Conservation (phyloP, 2,329 filamentous ascomycete genomes). For the Colletotrichum incanum region DNA sequence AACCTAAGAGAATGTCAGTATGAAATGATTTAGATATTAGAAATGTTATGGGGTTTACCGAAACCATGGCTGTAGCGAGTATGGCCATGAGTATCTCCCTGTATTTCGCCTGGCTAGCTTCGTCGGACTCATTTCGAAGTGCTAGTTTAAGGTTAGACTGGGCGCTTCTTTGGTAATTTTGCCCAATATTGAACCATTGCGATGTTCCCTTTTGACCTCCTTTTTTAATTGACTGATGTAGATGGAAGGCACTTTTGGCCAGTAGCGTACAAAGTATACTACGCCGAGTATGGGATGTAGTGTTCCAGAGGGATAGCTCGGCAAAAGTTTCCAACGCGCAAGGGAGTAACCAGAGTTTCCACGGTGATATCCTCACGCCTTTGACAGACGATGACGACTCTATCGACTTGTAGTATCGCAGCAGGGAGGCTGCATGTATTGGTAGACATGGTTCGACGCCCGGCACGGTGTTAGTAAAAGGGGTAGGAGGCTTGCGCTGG, state of each 20-base stretch:
- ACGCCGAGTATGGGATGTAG: conserved; percentile 55
- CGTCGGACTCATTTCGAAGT: conserved; percentile 52
- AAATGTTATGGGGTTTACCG: conserved; percentile 28
- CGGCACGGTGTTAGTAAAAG: conserved; percentile 17
- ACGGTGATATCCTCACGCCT: conserved; percentile 57
- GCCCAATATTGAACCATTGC: conserved; percentile 50
- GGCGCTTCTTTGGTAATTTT: conserved; percentile 50
- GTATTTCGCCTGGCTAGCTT: conserved; percentile 57
- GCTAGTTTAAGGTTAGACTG: conserved; percentile 53
- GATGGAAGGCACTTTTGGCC: conserved; percentile 60
- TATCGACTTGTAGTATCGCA: conserved; percentile 52
- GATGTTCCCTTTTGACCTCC: conserved; percentile 34
- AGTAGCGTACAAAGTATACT: conserved; percentile 58
- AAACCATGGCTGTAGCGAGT: conserved; percentile 49
- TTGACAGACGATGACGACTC: conserved; percentile 50
- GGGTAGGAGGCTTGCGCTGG: neutral
- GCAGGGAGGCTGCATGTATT: conserved; percentile 47
- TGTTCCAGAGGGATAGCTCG: conserved; percentile 58
- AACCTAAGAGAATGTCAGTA: neutral
- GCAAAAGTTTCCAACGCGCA: conserved; percentile 59
- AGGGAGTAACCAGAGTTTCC: conserved; percentile 60
- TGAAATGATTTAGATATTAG: accelerated
- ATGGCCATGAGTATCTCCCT: conserved; percentile 62
- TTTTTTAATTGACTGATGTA: conserved; percentile 47
- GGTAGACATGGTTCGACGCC: conserved; percentile 24